Conservation (phyloP, 257 asterid species). For the Solanum piurae region DNA sequence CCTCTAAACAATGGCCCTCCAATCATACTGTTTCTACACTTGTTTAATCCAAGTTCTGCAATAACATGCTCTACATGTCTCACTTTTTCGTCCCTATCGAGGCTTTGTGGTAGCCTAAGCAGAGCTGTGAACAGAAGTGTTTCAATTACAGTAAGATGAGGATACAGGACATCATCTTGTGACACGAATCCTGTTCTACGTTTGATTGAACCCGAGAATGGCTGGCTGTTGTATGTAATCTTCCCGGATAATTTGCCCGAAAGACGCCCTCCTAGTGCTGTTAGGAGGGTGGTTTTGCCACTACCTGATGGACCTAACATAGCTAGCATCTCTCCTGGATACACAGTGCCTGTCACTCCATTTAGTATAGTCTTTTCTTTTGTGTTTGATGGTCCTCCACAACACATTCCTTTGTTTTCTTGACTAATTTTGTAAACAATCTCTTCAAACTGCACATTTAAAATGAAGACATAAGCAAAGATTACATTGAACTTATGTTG, state of each 20-base stretch:
- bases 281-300: conserved; percentile 90
- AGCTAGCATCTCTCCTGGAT: conserved; percentile 87
- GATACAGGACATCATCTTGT: conserved; percentile 81
- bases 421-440: conserved; percentile 54
- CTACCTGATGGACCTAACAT: conserved; percentile 98
- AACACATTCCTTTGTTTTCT: conserved; percentile 29
- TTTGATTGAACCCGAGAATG: conserved; percentile 65
- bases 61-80: conserved; percentile 74
- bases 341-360: conserved; percentile 79
- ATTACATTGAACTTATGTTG: neutral
- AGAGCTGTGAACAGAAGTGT: conserved; percentile 81
- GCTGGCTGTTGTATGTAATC: conserved; percentile 73
- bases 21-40: conserved; percentile 66
- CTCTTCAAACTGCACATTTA: conserved; percentile 70
- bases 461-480: neutral
- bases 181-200: conserved; percentile 82
- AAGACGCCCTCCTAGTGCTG: conserved; percentile 97
- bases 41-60: conserved; percentile 50
- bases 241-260: conserved; percentile 67
- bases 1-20: conserved; percentile 86
- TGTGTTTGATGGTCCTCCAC: conserved; percentile 23
- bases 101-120: conserved; percentile 56
- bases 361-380: conserved; percentile 76
- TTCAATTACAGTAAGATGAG: conserved; percentile 78
- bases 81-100: conserved; percentile 39